Evolutionary conservation across 2,329 filamentous ascomycete species (phyloP).

Genomic region (Fusarium decemcellulare): DNA sequence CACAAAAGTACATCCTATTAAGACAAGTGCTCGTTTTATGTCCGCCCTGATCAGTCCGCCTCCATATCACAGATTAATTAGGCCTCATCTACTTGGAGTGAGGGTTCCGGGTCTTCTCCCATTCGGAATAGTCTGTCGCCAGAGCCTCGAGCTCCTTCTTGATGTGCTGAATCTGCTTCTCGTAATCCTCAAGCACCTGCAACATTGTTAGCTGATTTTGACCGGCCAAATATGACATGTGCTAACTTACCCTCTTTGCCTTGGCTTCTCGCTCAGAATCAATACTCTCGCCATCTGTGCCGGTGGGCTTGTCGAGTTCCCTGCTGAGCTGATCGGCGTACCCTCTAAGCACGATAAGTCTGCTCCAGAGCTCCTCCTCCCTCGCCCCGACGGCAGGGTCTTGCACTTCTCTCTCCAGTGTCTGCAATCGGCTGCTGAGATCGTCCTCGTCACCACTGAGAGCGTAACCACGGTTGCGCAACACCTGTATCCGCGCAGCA

Average conservation of each 20-base stretch:
- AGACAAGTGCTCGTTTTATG: constrained; percentile 24
- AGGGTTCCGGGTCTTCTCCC: constrained; percentile 66
- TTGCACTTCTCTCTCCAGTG: constrained; percentile 77
- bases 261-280: constrained; percentile 79
- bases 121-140: constrained; percentile 69
- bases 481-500: constrained; percentile 83
- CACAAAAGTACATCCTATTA: constrained; percentile 38
- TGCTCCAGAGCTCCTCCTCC: constrained; percentile 89
- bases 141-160: constrained; percentile 79
- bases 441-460: constrained; percentile 86
- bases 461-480: constrained; percentile 86
- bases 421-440: constrained; percentile 78
- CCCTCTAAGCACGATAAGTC: constrained; percentile 81
- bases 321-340: constrained; percentile 80
- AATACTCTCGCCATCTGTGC: constrained; percentile 69
- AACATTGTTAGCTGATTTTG: constrained; percentile 28
- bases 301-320: constrained; percentile 79
- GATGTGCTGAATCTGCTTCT: constrained; percentile 83
- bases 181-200: constrained; percentile 84
- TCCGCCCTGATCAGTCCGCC: constrained; percentile 6
- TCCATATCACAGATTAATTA: constrained; percentile 6
- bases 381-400: constrained; percentile 82
- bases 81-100: constrained; percentile 50
- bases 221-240: neutral
- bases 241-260: constrained; percentile 77